Percentiles rank a stretch among this genome's conserved stretches.
Evolutionary conservation across 2,329 filamentous ascomycete species (phyloP).

Genomic region (Geoglossum cookeanum): DNA sequence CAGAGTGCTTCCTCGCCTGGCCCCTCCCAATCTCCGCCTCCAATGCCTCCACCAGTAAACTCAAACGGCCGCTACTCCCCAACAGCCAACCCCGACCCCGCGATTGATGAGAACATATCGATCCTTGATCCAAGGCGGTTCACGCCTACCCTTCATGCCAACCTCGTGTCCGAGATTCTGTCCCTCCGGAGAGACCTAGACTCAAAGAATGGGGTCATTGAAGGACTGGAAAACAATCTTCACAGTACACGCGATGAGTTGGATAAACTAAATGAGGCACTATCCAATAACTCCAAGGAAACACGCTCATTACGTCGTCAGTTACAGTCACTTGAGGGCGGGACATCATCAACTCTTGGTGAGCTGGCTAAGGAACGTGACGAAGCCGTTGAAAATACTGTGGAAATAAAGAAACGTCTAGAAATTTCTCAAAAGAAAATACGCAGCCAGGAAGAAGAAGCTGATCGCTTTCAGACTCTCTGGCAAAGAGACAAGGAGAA

Average conservation of each 20-base stretch:
- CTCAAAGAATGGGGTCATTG: conserved; percentile 71
- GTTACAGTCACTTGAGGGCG: conserved; percentile 69
- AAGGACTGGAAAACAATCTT: conserved; percentile 59
- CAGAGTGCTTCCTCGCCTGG: conserved; percentile 3
- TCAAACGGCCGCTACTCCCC: background rate
- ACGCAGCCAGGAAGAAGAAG: conserved; percentile 65
- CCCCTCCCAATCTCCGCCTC: background rate
- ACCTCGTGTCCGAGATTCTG: conserved; percentile 84
- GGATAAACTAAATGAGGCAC: conserved; percentile 44
- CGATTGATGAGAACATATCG: conserved; percentile 48
- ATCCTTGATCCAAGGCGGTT: conserved; percentile 80
- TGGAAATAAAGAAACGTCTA: conserved; percentile 57
- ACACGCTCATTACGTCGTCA: conserved; percentile 66
- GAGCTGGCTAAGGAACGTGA: conserved; percentile 76
- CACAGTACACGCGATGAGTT: conserved; percentile 55
- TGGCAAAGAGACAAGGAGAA: conserved; percentile 70
- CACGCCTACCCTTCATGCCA: conserved; percentile 87
- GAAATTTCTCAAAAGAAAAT: conserved; percentile 62
- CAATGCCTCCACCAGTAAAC: conserved; percentile 1
- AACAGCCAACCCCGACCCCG: conserved; percentile 7
- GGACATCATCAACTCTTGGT: conserved; percentile 66
- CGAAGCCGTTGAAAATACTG: conserved; percentile 51
- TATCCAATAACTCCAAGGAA: conserved; percentile 52
- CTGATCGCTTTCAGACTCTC: conserved; percentile 53
- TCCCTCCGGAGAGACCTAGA: conserved; percentile 75